Evolutionary conservation across 1,284 basidiomycete species (phyloP).

Genomic region (Cryptococcus depauperatus): DNA sequence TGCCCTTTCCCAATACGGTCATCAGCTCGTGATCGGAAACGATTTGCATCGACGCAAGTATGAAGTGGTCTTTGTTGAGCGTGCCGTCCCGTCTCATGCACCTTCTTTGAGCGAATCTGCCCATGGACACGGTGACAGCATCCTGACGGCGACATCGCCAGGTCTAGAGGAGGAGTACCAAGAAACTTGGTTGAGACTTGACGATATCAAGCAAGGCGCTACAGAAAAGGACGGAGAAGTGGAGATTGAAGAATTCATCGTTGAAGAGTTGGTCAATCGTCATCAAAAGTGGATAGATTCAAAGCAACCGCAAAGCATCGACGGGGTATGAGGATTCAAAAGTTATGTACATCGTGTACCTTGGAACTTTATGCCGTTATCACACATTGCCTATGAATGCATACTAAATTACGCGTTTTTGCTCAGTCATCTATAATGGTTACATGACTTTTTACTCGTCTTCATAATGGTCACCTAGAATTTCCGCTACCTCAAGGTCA

Average conservation of each 20-base stretch:
- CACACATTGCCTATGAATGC: no score
- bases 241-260: constrained; percentile 87
- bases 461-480: constrained; percentile 32
- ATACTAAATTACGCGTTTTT: no score
- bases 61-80: constrained; percentile 79
- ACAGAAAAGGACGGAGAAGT: constrained; percentile 29
- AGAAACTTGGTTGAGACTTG: constrained; percentile 69
- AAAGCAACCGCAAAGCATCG: no score
- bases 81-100: neutral
- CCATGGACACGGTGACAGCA: no score
- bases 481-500: constrained; percentile 17
- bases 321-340: no score
- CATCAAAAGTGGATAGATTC: constrained; percentile 61
- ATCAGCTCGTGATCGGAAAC: constrained; percentile 96
- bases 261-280: constrained; percentile 62
- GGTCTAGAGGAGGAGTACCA: constrained; percentile 48
- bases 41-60: constrained; percentile 80
- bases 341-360: no score
- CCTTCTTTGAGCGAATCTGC: neutral
- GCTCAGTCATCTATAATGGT: no score
- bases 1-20: constrained; percentile 86
- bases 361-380: no score
- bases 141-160: neutral
- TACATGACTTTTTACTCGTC: constrained; percentile 18
- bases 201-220: constrained; percentile 42